A percentile compares a stretch with the other conserved stretches of the same genome.
phyloP scores from a whole-genome alignment of 176 grass and related monocot species.

The Bromus sterilis region DNA sequence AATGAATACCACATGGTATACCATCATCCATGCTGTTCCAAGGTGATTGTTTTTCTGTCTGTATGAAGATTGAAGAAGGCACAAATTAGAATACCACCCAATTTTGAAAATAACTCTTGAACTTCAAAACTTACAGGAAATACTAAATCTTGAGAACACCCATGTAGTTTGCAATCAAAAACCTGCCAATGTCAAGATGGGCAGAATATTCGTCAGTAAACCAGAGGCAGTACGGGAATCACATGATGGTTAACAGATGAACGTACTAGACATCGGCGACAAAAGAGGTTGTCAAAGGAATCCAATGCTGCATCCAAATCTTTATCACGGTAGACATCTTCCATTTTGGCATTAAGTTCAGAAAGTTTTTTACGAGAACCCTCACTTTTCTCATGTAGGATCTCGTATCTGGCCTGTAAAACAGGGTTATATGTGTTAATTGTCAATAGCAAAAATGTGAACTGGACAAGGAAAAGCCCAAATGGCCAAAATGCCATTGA shows the following conservation, averaged over 20 bases:
- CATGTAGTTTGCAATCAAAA: constrained; percentile 94
- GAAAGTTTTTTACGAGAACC: constrained; percentile 37
- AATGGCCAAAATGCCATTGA: not conserved
- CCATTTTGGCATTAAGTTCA: constrained; percentile 49
- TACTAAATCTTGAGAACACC: constrained; percentile 96
- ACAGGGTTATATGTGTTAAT: constrained; percentile 11
- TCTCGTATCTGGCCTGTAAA: constrained; percentile 83
- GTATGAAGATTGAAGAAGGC: constrained; percentile 4
- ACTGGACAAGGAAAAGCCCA: constrained; percentile 29
- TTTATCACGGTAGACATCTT: constrained; percentile 75
- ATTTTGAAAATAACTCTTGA: constrained; percentile 24
- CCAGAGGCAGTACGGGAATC: constrained; percentile 2
- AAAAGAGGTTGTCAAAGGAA: constrained; percentile 99
- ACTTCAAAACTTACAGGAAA: constrained; percentile 75
- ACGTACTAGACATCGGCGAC: constrained; percentile 83
- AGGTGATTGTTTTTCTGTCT: constrained; percentile 81
- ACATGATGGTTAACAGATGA: not conserved
- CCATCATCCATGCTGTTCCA: constrained; percentile 64
- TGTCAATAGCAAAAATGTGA: constrained; percentile 5
- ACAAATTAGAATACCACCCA: constrained; percentile 18
- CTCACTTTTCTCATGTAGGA: constrained; percentile 45
- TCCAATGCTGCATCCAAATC: constrained; percentile 93
- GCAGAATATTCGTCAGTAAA: constrained; percentile 26
- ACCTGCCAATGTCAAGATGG: constrained; percentile 41
- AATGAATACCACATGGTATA: constrained; percentile 71